phyloP scores from a whole-genome alignment of 1,284 basidiomycete species.

The Bondarzewia mesenterica region DNA sequence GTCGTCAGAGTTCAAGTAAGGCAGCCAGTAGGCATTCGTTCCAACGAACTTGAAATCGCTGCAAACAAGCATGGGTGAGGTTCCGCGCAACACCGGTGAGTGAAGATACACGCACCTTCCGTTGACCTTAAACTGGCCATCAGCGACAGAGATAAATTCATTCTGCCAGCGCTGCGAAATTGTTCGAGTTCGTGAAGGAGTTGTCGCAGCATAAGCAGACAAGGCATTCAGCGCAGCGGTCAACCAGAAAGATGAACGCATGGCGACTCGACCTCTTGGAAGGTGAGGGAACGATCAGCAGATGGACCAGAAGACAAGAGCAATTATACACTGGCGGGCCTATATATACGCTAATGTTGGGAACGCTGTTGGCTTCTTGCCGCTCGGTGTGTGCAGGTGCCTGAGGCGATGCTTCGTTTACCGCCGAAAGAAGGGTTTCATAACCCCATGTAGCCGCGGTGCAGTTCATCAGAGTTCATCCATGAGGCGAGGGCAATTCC shows the following conservation, averaged over 20 bases:
- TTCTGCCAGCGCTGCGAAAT: constrained; percentile 4
- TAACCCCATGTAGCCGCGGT: neutral
- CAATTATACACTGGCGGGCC: too few relatives aligned
- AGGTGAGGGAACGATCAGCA: neutral
- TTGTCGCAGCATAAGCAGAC: constrained; percentile 3
- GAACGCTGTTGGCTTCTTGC: too few relatives aligned
- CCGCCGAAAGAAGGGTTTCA: neutral
- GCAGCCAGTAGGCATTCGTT: constrained; percentile 47
- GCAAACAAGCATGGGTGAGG: constrained; percentile 4
- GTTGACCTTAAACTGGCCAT: constrained; percentile 4
- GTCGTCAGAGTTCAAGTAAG: constrained; percentile 16
- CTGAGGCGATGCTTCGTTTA: neutral
- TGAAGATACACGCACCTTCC: constrained; percentile 6
- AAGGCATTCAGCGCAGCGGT: constrained; percentile 4
- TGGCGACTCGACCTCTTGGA: constrained; percentile 2
- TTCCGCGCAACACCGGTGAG: neutral
- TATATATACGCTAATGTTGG: too few relatives aligned
- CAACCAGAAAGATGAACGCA: constrained; percentile 7
- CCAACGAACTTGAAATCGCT: constrained; percentile 51
- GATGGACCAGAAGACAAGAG: neutral
- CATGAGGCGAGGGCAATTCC: neutral
- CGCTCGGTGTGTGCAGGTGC: neutral
- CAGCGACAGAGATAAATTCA: constrained; percentile 5
- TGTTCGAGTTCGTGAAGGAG: constrained; percentile 5
- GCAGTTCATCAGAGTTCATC: neutral